Evolutionary conservation across 225 moss, liverwort and hornwort genomes (phyloP).

Genomic region (Lunularia cruciata): DNA sequence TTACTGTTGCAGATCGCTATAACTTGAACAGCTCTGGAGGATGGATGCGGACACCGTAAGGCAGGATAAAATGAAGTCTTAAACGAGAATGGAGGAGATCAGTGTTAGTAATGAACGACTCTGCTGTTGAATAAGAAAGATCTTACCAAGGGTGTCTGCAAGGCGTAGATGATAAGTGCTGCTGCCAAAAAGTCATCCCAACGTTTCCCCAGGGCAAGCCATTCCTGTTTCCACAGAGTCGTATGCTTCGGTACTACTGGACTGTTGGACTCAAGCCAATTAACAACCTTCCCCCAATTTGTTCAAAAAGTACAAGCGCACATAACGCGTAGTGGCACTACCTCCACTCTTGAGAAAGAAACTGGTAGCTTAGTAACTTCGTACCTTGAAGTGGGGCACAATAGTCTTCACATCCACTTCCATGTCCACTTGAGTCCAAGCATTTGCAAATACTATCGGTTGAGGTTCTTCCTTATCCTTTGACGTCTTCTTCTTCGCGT

Average conservation of each 20-base stretch:
- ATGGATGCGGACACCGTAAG: no score
- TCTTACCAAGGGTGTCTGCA: constrained; percentile 46
- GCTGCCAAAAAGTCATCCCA: constrained; percentile 59
- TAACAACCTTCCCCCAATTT: background rate
- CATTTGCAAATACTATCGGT: constrained; percentile 42
- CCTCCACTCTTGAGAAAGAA: background rate
- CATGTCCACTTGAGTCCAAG: constrained; percentile 50
- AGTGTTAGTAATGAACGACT: no score
- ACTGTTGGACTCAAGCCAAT: no score
- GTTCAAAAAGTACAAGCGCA: background rate
- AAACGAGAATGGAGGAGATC: background rate
- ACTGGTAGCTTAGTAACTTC: background rate
- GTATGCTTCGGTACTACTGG: no score
- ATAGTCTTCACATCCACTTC: constrained; percentile 55
- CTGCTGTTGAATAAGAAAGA: background rate
- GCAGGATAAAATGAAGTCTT: background rate
- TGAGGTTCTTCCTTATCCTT: constrained; percentile 22
- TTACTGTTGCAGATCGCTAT: no score
- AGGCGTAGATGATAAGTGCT: constrained; percentile 56
- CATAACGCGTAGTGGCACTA: background rate
- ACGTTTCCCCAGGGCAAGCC: constrained; percentile 63
- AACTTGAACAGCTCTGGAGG: no score
- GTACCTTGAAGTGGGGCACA: constrained; percentile 74
- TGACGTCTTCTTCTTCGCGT: constrained; percentile 6
- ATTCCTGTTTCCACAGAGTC: constrained; percentile 47